Base-by-base conservation (phyloP, 805 yeast species). In the Debaryomyces maramus region DNA sequence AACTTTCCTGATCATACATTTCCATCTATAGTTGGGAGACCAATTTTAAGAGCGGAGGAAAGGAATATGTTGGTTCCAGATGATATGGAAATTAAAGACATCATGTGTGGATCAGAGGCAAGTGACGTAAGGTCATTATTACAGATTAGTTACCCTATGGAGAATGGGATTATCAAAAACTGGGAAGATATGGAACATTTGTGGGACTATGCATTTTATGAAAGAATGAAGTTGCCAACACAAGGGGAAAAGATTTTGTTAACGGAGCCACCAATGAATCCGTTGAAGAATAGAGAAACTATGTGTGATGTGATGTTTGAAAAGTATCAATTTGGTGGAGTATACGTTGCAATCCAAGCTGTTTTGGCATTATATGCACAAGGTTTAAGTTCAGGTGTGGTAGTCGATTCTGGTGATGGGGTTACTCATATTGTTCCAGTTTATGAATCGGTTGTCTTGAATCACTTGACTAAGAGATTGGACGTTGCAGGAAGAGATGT, bases 131-230 rank as follows among this genome's bases (percentile, higher is more conserved):
- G 99, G 55, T 83, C 96, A 2, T 79, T 90, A 50, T 75, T 93
- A 44, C 96, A 93, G 66, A 80, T 93, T 41, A 82, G 90, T n/a
- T 93, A 93, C 58, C 99, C 99, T 9, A 90, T 93, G 98, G 99
- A 93, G 66, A 93, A 93, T 61, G 99, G 99, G 56, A 88, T 93
- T 55, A 91, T 93, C 61, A 85, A 83, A 59, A 88, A 90, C 64
- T 93, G 99, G 99, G 96, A 90, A 54, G 99, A 93, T 62, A 93
- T 93, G 98, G 96, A 88, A 56, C 90, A 90, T 55, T 73, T 93
- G 45, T 93, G 99, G 99, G 96, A 93, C 67, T 93, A 91, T 63
- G 91, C 98, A 15, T 91, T 93, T 63, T 86, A 85, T 68, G 95
- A 91, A 53, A 80, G 86, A 57, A 83, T 93, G 88, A 77, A 88